A percentile compares a stretch with the other conserved stretches of the same genome.
Evolutionary conservation across 148 eudicot species (phyloP).

Genomic region (Tetragonia tetragonoides): DNA sequence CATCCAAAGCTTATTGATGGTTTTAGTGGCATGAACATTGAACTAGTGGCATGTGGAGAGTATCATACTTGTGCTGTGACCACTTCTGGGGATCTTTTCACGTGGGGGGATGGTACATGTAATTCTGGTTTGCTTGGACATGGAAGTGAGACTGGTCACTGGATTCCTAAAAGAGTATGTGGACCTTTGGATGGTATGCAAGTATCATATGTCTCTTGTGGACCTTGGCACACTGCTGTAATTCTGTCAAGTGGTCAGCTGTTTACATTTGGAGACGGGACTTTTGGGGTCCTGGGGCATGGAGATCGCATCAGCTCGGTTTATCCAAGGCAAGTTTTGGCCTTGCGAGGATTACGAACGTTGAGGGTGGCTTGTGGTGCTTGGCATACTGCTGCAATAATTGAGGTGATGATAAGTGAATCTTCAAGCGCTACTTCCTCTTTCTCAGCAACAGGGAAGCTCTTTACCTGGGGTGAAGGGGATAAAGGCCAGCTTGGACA

Average conservation of each 20-base stretch:
- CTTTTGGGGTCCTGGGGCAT: conserved; percentile 89
- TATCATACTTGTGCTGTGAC: conserved; percentile 88
- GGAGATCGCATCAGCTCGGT: conserved; percentile 57
- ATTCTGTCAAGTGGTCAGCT: conserved; percentile 66
- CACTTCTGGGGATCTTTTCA: conserved; percentile 69
- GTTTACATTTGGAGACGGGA: conserved; percentile 94
- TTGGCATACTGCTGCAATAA: conserved; percentile 95
- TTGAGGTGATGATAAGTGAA: conserved; percentile 39
- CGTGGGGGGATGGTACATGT: conserved; percentile 84
- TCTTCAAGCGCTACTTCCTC: conserved; percentile 28
- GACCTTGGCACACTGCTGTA: conserved; percentile 93
- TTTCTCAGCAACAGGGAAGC: conserved; percentile 42
- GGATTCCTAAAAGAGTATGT: conserved; percentile 72
- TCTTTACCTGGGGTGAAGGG: conserved; percentile 95
- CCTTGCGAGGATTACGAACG: conserved; percentile 54
- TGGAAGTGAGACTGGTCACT: conserved; percentile 59
- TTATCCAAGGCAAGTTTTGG: conserved; percentile 71
- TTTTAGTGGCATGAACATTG: conserved; percentile 54
- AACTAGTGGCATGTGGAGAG: conserved; percentile 77
- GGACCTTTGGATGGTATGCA: conserved; percentile 65
- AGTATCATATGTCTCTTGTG: conserved; percentile 68
- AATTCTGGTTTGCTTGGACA: conserved; percentile 78
- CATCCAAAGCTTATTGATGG: conserved; percentile 66
- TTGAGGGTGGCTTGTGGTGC: conserved; percentile 75
- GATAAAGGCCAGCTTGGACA: conserved; percentile 87